A percentile compares a stretch with the other conserved stretches of the same genome.
These are phyloP conservation scores for Alternaria sp. DNA, from an alignment of 2,329 filamentous ascomycete genomes.

Conservation along the genomic window DNA sequence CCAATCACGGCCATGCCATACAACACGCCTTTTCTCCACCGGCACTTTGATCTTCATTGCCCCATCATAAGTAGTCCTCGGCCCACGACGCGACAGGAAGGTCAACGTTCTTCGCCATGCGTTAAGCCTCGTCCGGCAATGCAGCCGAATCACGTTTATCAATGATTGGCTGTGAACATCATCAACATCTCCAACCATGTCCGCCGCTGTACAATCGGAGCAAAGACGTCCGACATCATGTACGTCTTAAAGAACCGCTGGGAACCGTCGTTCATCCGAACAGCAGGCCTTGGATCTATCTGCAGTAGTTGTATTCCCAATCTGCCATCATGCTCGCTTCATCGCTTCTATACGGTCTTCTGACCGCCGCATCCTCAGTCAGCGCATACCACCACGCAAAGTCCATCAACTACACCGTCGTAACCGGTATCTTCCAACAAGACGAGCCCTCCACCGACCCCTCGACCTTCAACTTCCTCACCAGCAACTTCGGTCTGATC, in stretches of 20 bases:
- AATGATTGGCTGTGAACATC: conserved; percentile 29
- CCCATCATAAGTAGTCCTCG: conserved; percentile 3
- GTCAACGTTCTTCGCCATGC: not conserved
- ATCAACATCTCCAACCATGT: not conserved
- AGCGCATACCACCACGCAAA: conserved; percentile 22
- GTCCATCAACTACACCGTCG: conserved; percentile 65
- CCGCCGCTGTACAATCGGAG: not conserved
- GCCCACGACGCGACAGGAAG: conserved; percentile 12
- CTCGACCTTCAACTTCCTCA: conserved; percentile 56
- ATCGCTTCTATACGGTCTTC: conserved; percentile 21
- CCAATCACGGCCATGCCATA: conserved; percentile 3
- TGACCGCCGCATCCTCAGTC: conserved; percentile 23
- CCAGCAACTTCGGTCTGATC: conserved; percentile 69
- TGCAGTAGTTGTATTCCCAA: not conserved
- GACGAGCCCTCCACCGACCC: conserved; percentile 64
- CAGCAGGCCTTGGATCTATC: not conserved
- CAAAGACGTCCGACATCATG: conserved; percentile 2
- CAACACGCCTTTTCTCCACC: conserved; percentile 8
- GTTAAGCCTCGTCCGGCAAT: conserved; percentile 8
- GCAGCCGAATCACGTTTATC: conserved; percentile 31
- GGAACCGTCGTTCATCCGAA: not conserved
- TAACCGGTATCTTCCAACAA: conserved; percentile 69
- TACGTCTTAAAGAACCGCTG: conserved; percentile 12
- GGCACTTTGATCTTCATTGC: not conserved
- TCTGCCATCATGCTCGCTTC: conserved; percentile 21